Conservation (phyloP, 2,329 filamentous ascomycete genomes). For the Madurella mycetomatis region DNA sequence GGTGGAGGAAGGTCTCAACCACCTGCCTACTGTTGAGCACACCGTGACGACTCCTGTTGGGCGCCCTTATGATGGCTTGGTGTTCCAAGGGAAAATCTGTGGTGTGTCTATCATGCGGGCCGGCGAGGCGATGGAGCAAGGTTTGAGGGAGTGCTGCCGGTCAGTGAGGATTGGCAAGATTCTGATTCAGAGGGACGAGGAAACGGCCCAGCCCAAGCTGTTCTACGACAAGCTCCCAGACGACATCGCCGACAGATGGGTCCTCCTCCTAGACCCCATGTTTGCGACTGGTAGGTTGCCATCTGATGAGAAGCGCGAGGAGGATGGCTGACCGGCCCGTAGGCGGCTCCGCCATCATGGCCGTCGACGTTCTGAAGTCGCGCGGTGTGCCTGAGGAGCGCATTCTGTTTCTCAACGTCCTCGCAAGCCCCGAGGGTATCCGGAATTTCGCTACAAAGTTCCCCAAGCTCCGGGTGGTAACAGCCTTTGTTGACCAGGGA, state of each 20-base stretch:
- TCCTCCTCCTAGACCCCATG: constrained; percentile 95
- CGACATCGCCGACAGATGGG: constrained; percentile 90
- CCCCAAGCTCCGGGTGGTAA: constrained; percentile 85
- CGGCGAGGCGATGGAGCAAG: constrained; percentile 98
- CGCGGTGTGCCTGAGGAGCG: constrained; percentile 91
- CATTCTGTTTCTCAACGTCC: constrained; percentile 93
- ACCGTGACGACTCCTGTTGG: constrained; percentile 89
- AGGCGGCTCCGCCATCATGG: constrained; percentile 96
- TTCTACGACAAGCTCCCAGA: constrained; percentile 98
- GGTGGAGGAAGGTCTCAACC: constrained; percentile 95
- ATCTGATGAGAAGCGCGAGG: neutral
- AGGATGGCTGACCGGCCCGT: constrained; percentile 13
- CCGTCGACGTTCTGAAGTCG: constrained; percentile 84
- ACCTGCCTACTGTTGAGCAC: constrained; percentile 85
- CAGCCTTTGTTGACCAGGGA: constrained; percentile 91
- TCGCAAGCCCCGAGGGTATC: constrained; percentile 93
- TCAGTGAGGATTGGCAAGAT: constrained; percentile 99
- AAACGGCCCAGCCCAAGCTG: constrained; percentile 83
- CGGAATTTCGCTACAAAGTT: constrained; percentile 85
- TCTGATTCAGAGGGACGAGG: constrained; percentile 93
- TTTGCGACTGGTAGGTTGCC: constrained; percentile 76
- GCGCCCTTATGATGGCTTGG: constrained; percentile 80
- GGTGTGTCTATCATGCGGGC: constrained; percentile 98
- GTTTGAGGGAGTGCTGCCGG: constrained; percentile 89
- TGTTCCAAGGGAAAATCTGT: constrained; percentile 97